Evolutionary conservation across 768 basidiomycete genomes (phyloP).

Genomic region (Sporobolomyces phaffii): DNA sequence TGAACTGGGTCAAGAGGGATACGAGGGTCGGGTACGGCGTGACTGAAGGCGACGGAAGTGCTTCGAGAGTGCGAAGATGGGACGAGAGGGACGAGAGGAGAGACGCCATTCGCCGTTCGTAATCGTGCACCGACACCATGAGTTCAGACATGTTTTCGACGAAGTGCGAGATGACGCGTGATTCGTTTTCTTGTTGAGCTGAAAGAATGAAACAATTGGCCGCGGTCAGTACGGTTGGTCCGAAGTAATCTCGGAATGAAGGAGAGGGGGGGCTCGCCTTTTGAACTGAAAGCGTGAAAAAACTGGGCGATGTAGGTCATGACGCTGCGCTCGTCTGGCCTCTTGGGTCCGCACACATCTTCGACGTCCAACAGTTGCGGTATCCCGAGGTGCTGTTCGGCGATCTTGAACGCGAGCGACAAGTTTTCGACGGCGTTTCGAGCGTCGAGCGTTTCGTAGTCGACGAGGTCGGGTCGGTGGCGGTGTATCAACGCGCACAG

Average conservation of each 20-base stretch:
- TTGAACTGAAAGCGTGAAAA: conserved; percentile 96
- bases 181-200: conserved; percentile 94
- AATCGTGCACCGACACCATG: conserved; percentile 82
- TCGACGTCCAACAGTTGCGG: conserved; percentile 97
- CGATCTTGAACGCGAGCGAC: conserved; percentile 75
- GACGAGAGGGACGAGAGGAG: not conserved
- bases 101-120: conserved; percentile 72
- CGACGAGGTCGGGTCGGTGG: conserved; percentile 89
- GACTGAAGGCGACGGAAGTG: not conserved
- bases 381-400: conserved; percentile 80
- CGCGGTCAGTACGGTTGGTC: too few species aligned
- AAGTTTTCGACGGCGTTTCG: conserved; percentile 70
- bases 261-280: conserved; percentile 74
- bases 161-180: conserved; percentile 88
- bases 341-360: conserved; percentile 79
- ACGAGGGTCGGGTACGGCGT: conserved; percentile 50
- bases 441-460: conserved; percentile 63
- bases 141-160: conserved; percentile 90
- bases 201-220: not conserved
- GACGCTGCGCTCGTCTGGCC: conserved; percentile 89
- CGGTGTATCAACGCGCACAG: conserved; percentile 94
- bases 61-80: not conserved
- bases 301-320: conserved; percentile 98
- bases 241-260: too few species aligned
- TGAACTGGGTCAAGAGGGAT: conserved; percentile 67